Conservation (phyloP, 2,329 filamentous ascomycete genomes). For the Basipetospora chlamydospora region DNA sequence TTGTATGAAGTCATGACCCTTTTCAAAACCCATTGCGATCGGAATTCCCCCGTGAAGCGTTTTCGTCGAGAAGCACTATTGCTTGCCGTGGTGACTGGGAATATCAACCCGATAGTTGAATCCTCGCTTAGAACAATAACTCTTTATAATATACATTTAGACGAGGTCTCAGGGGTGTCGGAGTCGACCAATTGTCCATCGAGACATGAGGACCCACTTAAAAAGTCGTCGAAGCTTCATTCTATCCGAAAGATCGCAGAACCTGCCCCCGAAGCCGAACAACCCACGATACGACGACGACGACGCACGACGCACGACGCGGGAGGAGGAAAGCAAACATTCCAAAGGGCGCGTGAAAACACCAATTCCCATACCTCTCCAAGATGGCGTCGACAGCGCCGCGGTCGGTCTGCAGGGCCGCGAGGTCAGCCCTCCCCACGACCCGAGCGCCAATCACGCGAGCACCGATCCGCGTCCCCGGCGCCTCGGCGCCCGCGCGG, state of each 20-base stretch:
- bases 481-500: neutral
- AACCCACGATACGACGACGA: neutral
- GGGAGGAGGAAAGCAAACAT: neutral
- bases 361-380: too few relatives aligned
- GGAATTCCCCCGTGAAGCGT: too few relatives aligned
- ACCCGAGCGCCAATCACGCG: neutral
- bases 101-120: conserved; percentile 2
- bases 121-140: neutral
- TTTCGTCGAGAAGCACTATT: neutral
- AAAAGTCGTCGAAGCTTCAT: conserved; percentile 5
- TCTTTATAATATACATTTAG: too few relatives aligned
- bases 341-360: too few relatives aligned
- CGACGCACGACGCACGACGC: neutral
- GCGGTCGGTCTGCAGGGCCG: conserved; percentile 4
- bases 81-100: too few relatives aligned
- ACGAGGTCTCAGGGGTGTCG: too few relatives aligned
- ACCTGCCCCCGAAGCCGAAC: neutral
- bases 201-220: conserved; percentile 3
- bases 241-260: neutral
- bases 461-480: neutral
- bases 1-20: too few relatives aligned
- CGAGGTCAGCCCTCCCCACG: neutral
- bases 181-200: neutral
- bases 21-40: too few relatives aligned
- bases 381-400: neutral